Conservation (phyloP, 371 early-diverging fungal genomes). For the Mucor circinelloides region DNA sequence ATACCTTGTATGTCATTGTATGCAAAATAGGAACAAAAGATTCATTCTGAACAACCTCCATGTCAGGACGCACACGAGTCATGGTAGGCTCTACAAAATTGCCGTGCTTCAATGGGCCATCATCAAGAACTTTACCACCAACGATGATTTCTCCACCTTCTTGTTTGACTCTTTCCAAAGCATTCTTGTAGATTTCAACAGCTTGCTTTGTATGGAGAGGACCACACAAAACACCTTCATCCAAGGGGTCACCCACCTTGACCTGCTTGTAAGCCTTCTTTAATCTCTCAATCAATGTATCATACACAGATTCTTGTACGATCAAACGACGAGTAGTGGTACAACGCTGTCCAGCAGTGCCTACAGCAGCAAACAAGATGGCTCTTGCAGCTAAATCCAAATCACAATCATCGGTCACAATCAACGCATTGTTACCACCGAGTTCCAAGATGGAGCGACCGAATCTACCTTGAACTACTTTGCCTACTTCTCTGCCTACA, state of each 20-base stretch:
- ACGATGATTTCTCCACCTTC: constrained; percentile 89
- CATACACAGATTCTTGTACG: constrained; percentile 91
- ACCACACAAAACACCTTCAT: constrained; percentile 86
- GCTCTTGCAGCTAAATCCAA: constrained; percentile 89
- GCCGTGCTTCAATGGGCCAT: constrained; percentile 56
- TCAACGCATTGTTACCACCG: constrained; percentile 96
- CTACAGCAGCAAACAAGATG: constrained; percentile 95
- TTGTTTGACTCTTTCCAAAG: constrained; percentile 73
- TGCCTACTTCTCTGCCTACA: constrained; percentile 76
- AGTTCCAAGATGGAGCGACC: constrained; percentile 89
- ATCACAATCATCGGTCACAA: constrained; percentile 94
- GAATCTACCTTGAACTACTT: constrained; percentile 85
- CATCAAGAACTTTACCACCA: constrained; percentile 79
- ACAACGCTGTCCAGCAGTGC: constrained; percentile 96
- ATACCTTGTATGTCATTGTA: constrained; percentile 77
- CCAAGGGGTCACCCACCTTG: constrained; percentile 89
- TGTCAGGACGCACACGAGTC: constrained; percentile 74
- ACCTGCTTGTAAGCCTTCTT: constrained; percentile 88
- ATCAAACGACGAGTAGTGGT: constrained; percentile 94
- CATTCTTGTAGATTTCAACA: constrained; percentile 75
- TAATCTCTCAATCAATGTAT: constrained; percentile 77
- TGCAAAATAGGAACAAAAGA: constrained; percentile 96
- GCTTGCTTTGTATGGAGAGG: constrained; percentile 91
- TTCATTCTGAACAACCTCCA: constrained; percentile 89
- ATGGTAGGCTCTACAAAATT: constrained; percentile 98